Base-by-base conservation (phyloP, 352 stramenopile species). In the Pythium chondricola region DNA sequence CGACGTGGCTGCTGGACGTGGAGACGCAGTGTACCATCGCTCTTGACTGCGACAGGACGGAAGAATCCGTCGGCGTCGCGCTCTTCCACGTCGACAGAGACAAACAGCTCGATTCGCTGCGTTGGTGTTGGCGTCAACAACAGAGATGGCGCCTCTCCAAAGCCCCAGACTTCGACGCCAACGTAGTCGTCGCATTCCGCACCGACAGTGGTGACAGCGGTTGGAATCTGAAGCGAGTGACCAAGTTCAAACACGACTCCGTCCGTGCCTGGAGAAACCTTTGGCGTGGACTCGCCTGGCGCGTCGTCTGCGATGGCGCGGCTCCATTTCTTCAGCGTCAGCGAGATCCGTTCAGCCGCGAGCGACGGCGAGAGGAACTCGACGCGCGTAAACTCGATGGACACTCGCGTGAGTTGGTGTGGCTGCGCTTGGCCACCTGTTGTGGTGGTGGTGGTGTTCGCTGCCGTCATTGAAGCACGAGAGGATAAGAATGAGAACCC, bases 61-160 rank as follows among this genome's bases (percentile, higher is more conserved):
- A 85, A 93, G 16, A 86, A 50, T 1, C 78, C 81, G 47, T 88
- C 79, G 4, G 51, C 52, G 17, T 80, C 74, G 16, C 76, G 68
- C 40, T 93, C 78, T 46, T 88, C 76, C 7, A 89, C 61, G 54
- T 93, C 81, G 1, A 88, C 67, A 1, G 78, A 93, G 10, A 84
- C 64, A 43, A 87, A 93, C 17, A 89, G 47, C 24, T 76, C 70
- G 26, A 79, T 27, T n/a, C 29, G 29, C 32, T 55, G 9, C 16
- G 18, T 20, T 3, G 18, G 18, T 14, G 38, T 3, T 11, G 44
- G 13, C 29, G 2, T 5, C 9, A 52, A 38, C 3, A 31, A 40
- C 20, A 27, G 18, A 9, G n/a, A 2, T 7, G 20, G 8, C 11
- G 21, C 3, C 30, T 78, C 67, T n/a, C 75, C 56, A 26, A 78